Conservation (phyloP, 2,329 filamentous ascomycete species). For the Trichoderma gracile region DNA sequence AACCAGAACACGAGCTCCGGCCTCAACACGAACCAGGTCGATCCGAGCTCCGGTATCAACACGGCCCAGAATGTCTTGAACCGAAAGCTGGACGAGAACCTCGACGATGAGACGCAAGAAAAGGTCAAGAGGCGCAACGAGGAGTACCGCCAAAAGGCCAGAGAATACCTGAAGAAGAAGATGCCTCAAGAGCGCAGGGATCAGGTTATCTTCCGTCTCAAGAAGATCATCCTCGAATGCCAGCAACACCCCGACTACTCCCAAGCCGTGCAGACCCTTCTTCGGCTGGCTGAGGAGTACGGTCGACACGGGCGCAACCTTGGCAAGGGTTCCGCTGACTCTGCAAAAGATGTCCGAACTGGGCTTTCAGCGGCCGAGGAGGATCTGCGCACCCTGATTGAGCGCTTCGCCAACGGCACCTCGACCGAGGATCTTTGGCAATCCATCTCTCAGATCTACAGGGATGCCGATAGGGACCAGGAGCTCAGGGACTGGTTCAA, state of each 20-base stretch:
- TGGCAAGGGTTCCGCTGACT: conserved; percentile 63
- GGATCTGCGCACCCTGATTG: conserved; percentile 78
- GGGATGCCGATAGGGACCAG: conserved; percentile 79
- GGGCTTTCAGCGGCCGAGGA: conserved; percentile 71
- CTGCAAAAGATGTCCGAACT: conserved; percentile 71
- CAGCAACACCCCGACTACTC: conserved; percentile 95
- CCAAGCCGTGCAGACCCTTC: conserved; percentile 83
- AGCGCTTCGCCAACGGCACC: conserved; percentile 94
- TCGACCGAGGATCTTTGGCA: conserved; percentile 84
- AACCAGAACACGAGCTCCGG: conserved; percentile 38
- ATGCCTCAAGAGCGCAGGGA: conserved; percentile 91
- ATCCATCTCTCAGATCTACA: conserved; percentile 81
- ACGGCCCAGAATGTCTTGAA: conserved; percentile 49
- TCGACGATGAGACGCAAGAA: conserved; percentile 65
- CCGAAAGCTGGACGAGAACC: conserved; percentile 60
- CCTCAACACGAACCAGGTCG: conserved; percentile 30
- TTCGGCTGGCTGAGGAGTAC: conserved; percentile 83
- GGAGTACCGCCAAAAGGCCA: conserved; percentile 53
- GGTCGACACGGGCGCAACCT: conserved; percentile 69
- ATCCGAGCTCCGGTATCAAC: conserved; percentile 41
- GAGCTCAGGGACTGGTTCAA: conserved; percentile 92
- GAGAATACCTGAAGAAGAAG: conserved; percentile 80
- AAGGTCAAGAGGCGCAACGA: conserved; percentile 47
- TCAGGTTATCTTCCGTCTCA: conserved; percentile 86
- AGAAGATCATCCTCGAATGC: conserved; percentile 96